A percentile compares a stretch with the other conserved stretches of the same genome.
Evolutionary conservation across 2,329 filamentous ascomycete genomes (phyloP).

Genomic region (Neofusicoccum umdonicola): DNA sequence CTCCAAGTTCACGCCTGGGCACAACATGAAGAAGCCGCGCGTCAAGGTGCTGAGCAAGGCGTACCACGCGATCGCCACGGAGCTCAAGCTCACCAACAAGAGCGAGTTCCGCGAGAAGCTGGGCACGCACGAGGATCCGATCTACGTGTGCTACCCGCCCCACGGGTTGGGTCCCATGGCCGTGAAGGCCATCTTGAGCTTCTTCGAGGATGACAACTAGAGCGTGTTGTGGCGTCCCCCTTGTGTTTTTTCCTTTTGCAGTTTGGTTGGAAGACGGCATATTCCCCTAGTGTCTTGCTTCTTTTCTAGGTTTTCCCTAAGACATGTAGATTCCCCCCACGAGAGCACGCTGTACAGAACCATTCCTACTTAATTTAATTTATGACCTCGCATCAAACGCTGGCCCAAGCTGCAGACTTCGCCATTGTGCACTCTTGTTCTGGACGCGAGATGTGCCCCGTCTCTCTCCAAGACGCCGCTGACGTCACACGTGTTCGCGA

Average conservation of each 20-base stretch:
- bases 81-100: slow-evolving; percentile 79
- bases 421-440: neutral
- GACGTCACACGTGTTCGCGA: neutral
- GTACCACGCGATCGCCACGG: slow-evolving; percentile 77
- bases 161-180: slow-evolving; percentile 80
- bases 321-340: slow-evolving; percentile 12
- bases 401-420: too few relatives aligned
- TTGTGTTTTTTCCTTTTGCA: neutral
- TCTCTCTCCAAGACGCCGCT: neutral
- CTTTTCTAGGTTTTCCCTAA: neutral
- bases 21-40: slow-evolving; percentile 76
- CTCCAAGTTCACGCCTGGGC: slow-evolving; percentile 70
- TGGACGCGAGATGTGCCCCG: too few relatives aligned
- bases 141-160: slow-evolving; percentile 87
- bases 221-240: neutral
- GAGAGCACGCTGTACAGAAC: neutral
- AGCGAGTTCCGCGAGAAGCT: slow-evolving; percentile 89
- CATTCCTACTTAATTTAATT: neutral
- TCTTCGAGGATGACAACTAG: slow-evolving; percentile 71
- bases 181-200: slow-evolving; percentile 81
- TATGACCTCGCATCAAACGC: neutral
- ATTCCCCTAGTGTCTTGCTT: neutral
- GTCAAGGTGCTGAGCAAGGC: slow-evolving; percentile 79
- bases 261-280: neutral
- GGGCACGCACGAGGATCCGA: slow-evolving; percentile 76